Base-by-base conservation (phyloP, 2,329 filamentous ascomycete genomes). In the Orbilia ellipsospora region DNA sequence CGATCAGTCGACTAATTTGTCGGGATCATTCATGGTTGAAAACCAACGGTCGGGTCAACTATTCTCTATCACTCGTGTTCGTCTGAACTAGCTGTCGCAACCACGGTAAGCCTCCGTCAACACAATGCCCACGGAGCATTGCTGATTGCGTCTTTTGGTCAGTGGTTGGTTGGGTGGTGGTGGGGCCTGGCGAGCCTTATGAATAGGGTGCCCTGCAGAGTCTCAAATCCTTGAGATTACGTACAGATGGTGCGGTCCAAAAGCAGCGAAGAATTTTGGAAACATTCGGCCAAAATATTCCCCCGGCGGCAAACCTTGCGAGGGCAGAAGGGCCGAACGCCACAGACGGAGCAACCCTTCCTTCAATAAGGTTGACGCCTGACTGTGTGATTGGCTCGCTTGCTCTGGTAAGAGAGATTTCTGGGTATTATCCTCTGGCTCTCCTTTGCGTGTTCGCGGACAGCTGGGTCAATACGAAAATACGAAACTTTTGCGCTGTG, bases 221-320 rank as follows among this genome's bases (percentile, higher is more conserved):
- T 57, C 56, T 62, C 50, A 61, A 18, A 73, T 62, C 28, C 48
- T 48, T 20, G 15, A 66, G 61, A 66, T 67, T 67, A 60, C 20
- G 55, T 60, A 36, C 23, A 26, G 20, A 50, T 10, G 12, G 23
- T 4, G 12, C 50, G 26, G 50, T 13, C 18, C 48, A 23, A 52
- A 23, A 23, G 2, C 48, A 23, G 48, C n/a, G 15, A 10, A 5
- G 18, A 42, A 8, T 42, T 8, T 44, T 5, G 45, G 31, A 26
- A 55, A 36, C 45, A 42, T 55, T 75, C 72, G 72, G 72, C 60
- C 44, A 59, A 69, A 75, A 75, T 75, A 36, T 75, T 75, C 50
- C 48, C 52, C 72, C 72, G 72, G 48, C 54, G 64, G 51, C 28
- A 55, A 36, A n/a, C 31, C n/a, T 12, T 2, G 28, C 51, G 55